Base-by-base conservation (phyloP, 768 basidiomycete genomes). In the Rhizopogon vulgaris region DNA sequence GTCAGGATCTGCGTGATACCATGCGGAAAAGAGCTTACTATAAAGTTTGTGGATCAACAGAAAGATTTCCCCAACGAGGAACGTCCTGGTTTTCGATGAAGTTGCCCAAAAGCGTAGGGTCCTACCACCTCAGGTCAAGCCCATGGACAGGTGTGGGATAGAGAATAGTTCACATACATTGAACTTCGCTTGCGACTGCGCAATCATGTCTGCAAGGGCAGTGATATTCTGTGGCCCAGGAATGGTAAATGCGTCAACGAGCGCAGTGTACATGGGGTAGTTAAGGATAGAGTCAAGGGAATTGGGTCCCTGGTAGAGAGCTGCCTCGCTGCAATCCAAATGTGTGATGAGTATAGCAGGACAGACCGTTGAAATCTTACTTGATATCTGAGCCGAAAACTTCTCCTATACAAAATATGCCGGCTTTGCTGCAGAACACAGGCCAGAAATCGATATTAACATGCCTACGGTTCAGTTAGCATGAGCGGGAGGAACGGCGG, bases 341-440 rank as follows among this genome's bases (percentile, higher is more conserved):
- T 56, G 54, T 41, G 45, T 37, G 34, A 25, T 30, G 22, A 45
- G 22, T 18, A 22, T 4, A 11, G 60, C 41, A 51, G 30, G 25
- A 40, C 25, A 34, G 14, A 34, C 4, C 14, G 32, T 9, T 11
- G 22, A 17, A 17, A 18, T 34, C 63, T 36, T 62, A 85, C 84
- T 73, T 67, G 42, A 82, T 66, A 47, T 83, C 71, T 48, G 71
- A 63, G 41, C 76, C 77, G 53, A 80, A 76, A 42, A 94, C 85
- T 69, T 93, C 90, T 38, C 92, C 92, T 49, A 92, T 85, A 60
- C 87, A 92, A 70, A 87, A 92, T 9, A 92, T 85, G 11, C 84
- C 88, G 0, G 89, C 87, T n/a, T 79, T 80, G 41, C 66, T 70
- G 58, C 82, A 83, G 61, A 94, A 92, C 6, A 61, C 61, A 1